Percentiles rank a stretch among this genome's conserved stretches.
Evolutionary conservation across 148 eudicot genomes (phyloP).

Genomic region (Agrostemma githago): DNA sequence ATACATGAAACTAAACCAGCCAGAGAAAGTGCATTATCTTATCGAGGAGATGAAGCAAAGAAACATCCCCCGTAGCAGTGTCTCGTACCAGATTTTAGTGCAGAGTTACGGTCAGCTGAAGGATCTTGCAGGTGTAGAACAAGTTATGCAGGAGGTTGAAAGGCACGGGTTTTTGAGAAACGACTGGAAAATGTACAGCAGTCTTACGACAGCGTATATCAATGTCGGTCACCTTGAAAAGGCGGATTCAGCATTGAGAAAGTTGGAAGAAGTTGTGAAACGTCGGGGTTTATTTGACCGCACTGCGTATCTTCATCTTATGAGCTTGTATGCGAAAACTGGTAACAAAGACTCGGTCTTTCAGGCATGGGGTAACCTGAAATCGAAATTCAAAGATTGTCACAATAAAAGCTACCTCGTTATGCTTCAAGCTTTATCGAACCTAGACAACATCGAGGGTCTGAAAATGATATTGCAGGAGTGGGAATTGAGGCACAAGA

Average conservation of each 20-base stretch:
- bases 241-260: constrained; percentile 43
- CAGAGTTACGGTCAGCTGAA: constrained; percentile 44
- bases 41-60: constrained; percentile 59
- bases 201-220: constrained; percentile 44
- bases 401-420: constrained; percentile 39
- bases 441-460: constrained; percentile 41
- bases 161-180: constrained; percentile 17
- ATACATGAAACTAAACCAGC: constrained; percentile 45
- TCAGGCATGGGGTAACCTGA: constrained; percentile 55
- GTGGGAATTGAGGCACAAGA: constrained; percentile 44
- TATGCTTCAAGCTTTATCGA: constrained; percentile 52
- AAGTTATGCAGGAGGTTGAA: constrained; percentile 46
- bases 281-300: constrained; percentile 18
- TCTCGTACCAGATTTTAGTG: constrained; percentile 47
- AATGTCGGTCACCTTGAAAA: constrained; percentile 43
- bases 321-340: constrained; percentile 46
- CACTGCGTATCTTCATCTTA: constrained; percentile 42
- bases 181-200: constrained; percentile 59
- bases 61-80: constrained; percentile 29
- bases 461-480: constrained; percentile 41
- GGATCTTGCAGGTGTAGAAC: constrained; percentile 65
- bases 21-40: constrained; percentile 55
- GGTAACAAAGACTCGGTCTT: constrained; percentile 39
- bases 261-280: constrained; percentile 39
- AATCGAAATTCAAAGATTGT: constrained; percentile 30